phyloP scores from a whole-genome alignment of 805 yeast species.

The Kodamaea laetipori region DNA sequence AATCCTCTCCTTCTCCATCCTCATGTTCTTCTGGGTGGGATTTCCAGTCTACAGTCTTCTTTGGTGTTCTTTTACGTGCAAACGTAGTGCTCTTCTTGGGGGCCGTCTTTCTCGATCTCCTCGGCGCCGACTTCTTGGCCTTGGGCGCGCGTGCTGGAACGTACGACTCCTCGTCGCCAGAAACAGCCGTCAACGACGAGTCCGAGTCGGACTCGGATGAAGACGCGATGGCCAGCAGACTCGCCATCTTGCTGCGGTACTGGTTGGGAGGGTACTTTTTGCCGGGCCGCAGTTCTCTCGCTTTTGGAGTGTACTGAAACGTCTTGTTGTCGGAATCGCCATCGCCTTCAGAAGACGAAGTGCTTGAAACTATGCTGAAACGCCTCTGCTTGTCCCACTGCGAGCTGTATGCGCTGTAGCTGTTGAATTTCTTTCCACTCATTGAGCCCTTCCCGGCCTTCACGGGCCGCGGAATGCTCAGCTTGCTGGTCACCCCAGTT shows the following conservation, averaged over 20 bases:
- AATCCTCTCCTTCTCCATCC: constrained; percentile 21
- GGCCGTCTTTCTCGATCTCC: constrained; percentile 14
- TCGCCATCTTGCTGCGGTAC: constrained; percentile 2
- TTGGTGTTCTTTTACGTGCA: constrained; percentile 25
- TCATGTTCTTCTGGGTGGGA: constrained; percentile 30
- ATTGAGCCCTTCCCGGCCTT: constrained; percentile 8
- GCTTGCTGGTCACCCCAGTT: constrained; percentile 10
- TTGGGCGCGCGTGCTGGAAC: constrained; percentile 4
- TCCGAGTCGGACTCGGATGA: constrained; percentile 32
- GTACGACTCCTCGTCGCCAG: constrained; percentile 26
- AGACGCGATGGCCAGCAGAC: constrained; percentile 7
- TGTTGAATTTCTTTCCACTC: constrained; percentile 39
- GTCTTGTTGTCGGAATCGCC: constrained; percentile 24
- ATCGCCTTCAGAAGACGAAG: constrained; percentile 24
- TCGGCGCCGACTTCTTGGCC: background rate
- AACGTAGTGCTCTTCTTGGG: constrained; percentile 13
- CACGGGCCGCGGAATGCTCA: constrained; percentile 5
- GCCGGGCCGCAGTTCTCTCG: background rate
- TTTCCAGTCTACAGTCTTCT: constrained; percentile 26
- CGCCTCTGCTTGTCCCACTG: constrained; percentile 21
- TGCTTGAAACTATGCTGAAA: constrained; percentile 37
- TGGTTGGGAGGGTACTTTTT: constrained; percentile 5
- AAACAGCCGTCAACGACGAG: constrained; percentile 43
- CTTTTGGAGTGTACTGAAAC: constrained; percentile 2
- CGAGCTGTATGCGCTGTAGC: constrained; percentile 16